Conservation (phyloP, 2,329 filamentous ascomycete species). For the Trichoderma harzianum region DNA sequence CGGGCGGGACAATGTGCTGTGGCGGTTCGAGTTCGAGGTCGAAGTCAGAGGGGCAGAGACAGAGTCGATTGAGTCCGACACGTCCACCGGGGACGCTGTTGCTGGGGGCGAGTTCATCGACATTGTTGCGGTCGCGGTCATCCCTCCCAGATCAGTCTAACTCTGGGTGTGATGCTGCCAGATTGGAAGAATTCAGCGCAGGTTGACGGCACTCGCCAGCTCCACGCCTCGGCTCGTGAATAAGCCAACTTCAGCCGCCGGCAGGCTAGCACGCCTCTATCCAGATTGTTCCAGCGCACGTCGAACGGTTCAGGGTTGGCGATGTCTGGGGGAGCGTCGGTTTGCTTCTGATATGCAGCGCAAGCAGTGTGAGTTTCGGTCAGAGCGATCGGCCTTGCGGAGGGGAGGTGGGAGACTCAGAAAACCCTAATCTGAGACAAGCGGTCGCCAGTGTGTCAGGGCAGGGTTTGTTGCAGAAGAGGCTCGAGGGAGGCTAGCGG, state of each 20-base stretch:
- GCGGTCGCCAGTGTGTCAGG: conserved; percentile 17
- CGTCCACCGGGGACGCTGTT: conserved; percentile 50
- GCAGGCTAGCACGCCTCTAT: conserved; percentile 13
- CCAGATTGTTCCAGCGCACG: conserved; percentile 11
- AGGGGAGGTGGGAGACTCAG: conserved; percentile 17
- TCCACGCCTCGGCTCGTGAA: conserved; percentile 12
- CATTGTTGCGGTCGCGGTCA: conserved; percentile 50
- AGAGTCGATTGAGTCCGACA: conserved; percentile 51
- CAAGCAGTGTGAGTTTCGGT: neutral
- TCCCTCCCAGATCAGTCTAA: conserved; percentile 20
- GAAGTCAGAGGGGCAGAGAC: conserved; percentile 56
- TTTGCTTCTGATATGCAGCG: neutral
- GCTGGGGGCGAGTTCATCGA: conserved; percentile 54
- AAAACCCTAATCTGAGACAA: conserved; percentile 20
- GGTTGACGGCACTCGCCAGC: neutral
- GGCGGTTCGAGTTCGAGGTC: conserved; percentile 47
- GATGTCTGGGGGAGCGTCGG: neutral
- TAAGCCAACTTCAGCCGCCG: conserved; percentile 13
- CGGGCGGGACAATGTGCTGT: conserved; percentile 60
- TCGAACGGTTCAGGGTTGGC: neutral
- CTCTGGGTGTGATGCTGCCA: neutral
- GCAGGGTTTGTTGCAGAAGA: conserved; percentile 13
- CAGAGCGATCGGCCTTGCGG: conserved; percentile 7
- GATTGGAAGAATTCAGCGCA: neutral
- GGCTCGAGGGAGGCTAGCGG: conserved; percentile 12